Evolutionary conservation across 2,329 filamentous ascomycete species (phyloP).

Genomic region (Phyllosticta citribraziliensis): DNA sequence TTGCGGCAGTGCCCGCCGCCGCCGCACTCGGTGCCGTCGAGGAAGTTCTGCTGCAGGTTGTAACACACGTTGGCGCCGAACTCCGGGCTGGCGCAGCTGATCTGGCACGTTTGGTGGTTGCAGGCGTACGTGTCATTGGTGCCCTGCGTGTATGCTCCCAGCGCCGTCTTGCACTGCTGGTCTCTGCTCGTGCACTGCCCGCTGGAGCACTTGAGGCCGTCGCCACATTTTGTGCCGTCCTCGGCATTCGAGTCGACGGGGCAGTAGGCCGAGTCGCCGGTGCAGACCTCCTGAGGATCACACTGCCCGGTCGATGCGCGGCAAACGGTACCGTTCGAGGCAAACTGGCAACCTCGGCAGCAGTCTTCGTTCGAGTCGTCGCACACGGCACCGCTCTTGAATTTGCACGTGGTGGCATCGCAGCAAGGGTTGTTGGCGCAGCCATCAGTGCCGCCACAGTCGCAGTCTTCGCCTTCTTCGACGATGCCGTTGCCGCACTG

Average conservation of each 20-base stretch:
- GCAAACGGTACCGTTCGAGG: slow-evolving; percentile 61
- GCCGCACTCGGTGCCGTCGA: slow-evolving; percentile 80
- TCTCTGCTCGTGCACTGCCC: slow-evolving; percentile 92
- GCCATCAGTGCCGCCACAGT: slow-evolving; percentile 69
- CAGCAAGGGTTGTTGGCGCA: slow-evolving; percentile 77
- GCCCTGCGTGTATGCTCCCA: slow-evolving; percentile 58
- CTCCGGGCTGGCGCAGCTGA: slow-evolving; percentile 65
- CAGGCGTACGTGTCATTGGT: slow-evolving; percentile 69
- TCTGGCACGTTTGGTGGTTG: slow-evolving; percentile 55
- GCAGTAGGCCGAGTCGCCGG: slow-evolving; percentile 61
- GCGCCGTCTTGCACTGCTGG: slow-evolving; percentile 75
- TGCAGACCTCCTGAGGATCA: slow-evolving; percentile 77
- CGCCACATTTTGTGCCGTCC: slow-evolving; percentile 65
- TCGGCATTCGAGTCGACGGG: slow-evolving; percentile 59
- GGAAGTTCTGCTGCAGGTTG: slow-evolving; percentile 76
- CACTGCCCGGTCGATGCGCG: slow-evolving; percentile 69
- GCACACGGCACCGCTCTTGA: slow-evolving; percentile 65
- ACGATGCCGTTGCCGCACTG: slow-evolving; percentile 97
- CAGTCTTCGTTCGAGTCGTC: slow-evolving; percentile 79
- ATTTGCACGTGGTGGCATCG: slow-evolving; percentile 76
- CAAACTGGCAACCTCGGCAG: slow-evolving; percentile 63
- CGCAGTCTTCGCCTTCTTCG: slow-evolving; percentile 86
- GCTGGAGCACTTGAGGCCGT: slow-evolving; percentile 67
- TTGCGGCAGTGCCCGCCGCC: slow-evolving; percentile 71
- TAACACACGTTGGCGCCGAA: slow-evolving; percentile 60